A percentile compares a stretch with the other conserved stretches of the same genome.
phyloP scores from a whole-genome alignment of 2,329 filamentous ascomycete genomes.

The Acarospora socialis region DNA sequence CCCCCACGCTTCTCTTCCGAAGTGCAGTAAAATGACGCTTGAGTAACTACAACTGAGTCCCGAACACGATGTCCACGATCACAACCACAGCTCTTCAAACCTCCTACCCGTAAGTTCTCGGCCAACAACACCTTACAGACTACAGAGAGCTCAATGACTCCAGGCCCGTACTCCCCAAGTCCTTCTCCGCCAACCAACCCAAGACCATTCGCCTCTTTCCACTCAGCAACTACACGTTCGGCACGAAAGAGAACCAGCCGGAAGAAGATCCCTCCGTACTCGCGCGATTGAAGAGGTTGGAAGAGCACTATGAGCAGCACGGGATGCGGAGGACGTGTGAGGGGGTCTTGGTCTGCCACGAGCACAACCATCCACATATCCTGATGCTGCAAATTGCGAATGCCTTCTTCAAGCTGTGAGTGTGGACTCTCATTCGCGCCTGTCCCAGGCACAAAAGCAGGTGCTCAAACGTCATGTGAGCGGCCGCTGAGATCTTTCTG shows the following conservation, averaged over 20 bases:
- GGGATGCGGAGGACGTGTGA: conserved; percentile 97
- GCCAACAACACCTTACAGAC: conserved; percentile 6
- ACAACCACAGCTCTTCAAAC: conserved; percentile 63
- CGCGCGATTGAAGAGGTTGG: conserved; percentile 80
- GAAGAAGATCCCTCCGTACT: conserved; percentile 95
- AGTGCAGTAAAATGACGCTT: no score
- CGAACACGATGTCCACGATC: conserved; percentile 62
- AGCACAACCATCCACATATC: conserved; percentile 97
- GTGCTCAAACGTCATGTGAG: conserved; percentile 2
- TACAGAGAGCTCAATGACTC: conserved; percentile 2
- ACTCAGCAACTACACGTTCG: conserved; percentile 96
- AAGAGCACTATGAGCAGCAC: conserved; percentile 82
- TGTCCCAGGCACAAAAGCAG: not conserved
- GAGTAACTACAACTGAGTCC: no score
- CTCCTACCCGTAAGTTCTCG: conserved; percentile 44
- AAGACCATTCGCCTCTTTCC: conserved; percentile 83
- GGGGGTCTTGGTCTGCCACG: conserved; percentile 92
- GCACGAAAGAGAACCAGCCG: conserved; percentile 93
- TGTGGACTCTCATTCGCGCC: conserved; percentile 5
- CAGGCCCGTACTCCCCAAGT: conserved; percentile 60
- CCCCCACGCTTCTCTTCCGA: no score
- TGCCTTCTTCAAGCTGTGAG: conserved; percentile 89
- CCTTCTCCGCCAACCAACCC: conserved; percentile 83
- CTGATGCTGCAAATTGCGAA: conserved; percentile 99
- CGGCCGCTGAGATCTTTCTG: not conserved